Evolutionary conservation across 306 rosid species (phyloP), one percentile per base, ranked within the genome.

Genomic region (Quercus glauca): DNA sequence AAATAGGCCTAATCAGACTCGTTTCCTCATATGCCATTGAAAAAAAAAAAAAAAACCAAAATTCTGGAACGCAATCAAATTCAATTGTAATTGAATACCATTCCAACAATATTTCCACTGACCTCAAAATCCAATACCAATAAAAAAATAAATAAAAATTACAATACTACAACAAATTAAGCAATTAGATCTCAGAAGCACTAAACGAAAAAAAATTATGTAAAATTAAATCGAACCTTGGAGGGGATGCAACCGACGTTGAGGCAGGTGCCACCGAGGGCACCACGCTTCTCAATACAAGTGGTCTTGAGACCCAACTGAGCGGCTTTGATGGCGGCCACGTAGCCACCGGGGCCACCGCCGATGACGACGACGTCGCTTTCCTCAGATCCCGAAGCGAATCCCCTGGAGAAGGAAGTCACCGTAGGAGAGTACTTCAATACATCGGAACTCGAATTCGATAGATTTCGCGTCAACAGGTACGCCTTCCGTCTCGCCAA

Each of bases 191-290:
- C 18, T 67, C 72, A 19, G 49, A 33, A 35, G 4, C 45, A 19
- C 51, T 18, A 35, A n/a, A 69, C 17, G 3, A 6, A 14, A 5
- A 5, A 12, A 41, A 29, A 15, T 2, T 4, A 41, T 21, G 25
- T 25, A 94, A 7, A 41, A 41, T 41, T 41, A 41, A 41, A 41
- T 41, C 45, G 45, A 41, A 41, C 99, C 99, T 95, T 95, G 52
- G 99, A 95, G 45, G 99, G 98, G 84, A 95, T 95, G 78, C 99
- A 95, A n/a, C 98, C 99, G 1, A 96, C 98, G 88, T 96, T 96
- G 75, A 96, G 99, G 75, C 99, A 96, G 58, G 99, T 96, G 5
- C 99, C 99, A 20, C 99, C 99, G 12, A 96, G 99, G 74, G 98
- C 17, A 4, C 98, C 98, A 37, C 97, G 98, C 93, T 93, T 96